Conservation (phyloP, 495 filamentous ascomycete genomes). For the Aspergillus indologenus region DNA sequence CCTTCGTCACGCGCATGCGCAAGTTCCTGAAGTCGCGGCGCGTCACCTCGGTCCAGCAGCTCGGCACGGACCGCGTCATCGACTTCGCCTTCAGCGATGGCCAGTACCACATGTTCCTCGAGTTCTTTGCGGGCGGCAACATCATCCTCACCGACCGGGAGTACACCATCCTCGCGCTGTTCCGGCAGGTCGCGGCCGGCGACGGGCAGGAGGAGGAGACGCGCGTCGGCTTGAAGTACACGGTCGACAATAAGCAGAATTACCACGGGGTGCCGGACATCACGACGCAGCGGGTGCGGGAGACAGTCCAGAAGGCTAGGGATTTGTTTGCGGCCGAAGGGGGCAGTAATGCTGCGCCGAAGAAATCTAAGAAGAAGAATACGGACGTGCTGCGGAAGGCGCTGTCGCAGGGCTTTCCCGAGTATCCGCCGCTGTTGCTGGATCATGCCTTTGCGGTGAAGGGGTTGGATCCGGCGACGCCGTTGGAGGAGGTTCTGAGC, state of each 20-base stretch:
- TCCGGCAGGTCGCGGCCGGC: constrained; percentile 71
- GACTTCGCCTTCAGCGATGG: constrained; percentile 93
- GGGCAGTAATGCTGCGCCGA: constrained; percentile 51
- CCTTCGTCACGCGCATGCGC: constrained; percentile 77
- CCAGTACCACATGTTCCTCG: constrained; percentile 78
- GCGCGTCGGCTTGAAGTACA: constrained; percentile 71
- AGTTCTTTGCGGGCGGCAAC: constrained; percentile 97
- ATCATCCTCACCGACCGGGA: constrained; percentile 85
- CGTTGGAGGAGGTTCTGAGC: constrained; percentile 64
- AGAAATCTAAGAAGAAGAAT: constrained; percentile 72
- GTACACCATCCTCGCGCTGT: constrained; percentile 69
- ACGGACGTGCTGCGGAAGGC: constrained; percentile 74
- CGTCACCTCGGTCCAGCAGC: constrained; percentile 74
- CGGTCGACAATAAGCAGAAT: constrained; percentile 78
- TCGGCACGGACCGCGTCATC: constrained; percentile 91
- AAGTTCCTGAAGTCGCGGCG: constrained; percentile 85
- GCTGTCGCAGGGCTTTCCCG: constrained; percentile 75
- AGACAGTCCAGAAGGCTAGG: constrained; percentile 64
- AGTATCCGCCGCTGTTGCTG: constrained; percentile 80
- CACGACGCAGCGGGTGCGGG: constrained; percentile 65
- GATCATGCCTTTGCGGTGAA: constrained; percentile 77
- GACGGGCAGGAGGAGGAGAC: constrained; percentile 76
- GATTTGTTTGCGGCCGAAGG: constrained; percentile 51
- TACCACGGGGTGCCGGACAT: constrained; percentile 68
- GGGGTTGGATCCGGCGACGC: constrained; percentile 61